These are phyloP conservation scores for Wickerhamiella pararugosa DNA, from an alignment of 1,139 yeast species.

Conservation along the genomic window DNA sequence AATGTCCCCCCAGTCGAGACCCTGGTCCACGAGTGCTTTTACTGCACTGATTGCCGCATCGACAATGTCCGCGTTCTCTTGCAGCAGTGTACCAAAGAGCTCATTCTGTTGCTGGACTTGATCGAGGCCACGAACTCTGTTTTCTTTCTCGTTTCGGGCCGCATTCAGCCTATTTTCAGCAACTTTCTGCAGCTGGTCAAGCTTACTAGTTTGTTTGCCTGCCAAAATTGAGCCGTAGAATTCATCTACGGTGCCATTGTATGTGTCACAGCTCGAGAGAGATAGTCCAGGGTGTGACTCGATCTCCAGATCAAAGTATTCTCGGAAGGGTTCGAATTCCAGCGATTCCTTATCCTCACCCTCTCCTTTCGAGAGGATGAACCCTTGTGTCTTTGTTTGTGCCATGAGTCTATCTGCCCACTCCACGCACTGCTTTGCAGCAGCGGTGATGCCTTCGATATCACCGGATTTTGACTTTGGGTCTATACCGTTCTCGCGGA, in stretches of 20 bases:
- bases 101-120: conserved; percentile 51
- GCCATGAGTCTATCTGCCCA: conserved; percentile 22
- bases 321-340: conserved; percentile 70
- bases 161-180: conserved; percentile 61
- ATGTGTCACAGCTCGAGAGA: conserved; percentile 33
- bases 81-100: conserved; percentile 59
- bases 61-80: conserved; percentile 52
- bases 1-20: conserved; percentile 90
- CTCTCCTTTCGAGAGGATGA: conserved; percentile 49
- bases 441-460: conserved; percentile 26
- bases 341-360: conserved; percentile 32
- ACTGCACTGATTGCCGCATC: conserved; percentile 61
- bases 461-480: conserved; percentile 14
- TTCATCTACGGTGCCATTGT: conserved; percentile 65
- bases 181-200: conserved; percentile 60
- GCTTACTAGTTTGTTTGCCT: conserved; percentile 52
- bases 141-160: conserved; percentile 60
- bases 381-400: conserved; percentile 36
- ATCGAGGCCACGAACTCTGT: conserved; percentile 52
- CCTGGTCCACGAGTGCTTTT: conserved; percentile 53
- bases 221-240: conserved; percentile 81
- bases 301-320: conserved; percentile 19
- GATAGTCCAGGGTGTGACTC: conserved; percentile 4
- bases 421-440: conserved; percentile 37
- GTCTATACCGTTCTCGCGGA: conserved; percentile 34